Base-by-base conservation (phyloP, 257 asterid species). In the Solanum neorickii region DNA sequence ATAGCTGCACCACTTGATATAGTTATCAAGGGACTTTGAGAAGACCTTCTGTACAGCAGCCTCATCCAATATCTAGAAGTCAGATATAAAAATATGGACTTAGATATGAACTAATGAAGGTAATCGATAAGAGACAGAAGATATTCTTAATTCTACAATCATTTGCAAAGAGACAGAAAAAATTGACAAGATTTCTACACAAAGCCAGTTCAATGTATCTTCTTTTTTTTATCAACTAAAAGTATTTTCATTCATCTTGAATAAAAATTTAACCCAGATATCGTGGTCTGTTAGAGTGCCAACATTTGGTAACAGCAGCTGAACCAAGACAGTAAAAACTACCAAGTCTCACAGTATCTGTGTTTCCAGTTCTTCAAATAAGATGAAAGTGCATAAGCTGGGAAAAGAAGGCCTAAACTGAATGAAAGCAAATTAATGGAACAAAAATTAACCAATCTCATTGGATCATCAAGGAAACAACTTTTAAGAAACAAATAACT, bases 1-100 rank as follows among this genome's bases (percentile, higher is more conserved):
- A 93, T 97, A 97, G 92, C 85, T 88, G 88, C 98, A 93, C 99
- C 99, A 97, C 92, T 95, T 97, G 90, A 94, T 94, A 92, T 97
- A 97, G 91, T 97, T 97, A 91, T 95, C 99, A 80, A 97, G 95
- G 88, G 99, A 93, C 94, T 97, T 97, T 89, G 93, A 82, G 90
- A 97, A 97, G 87, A 97, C 95, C 88, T 88, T 91, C 89, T 95
- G 99, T 83, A 93, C 98, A 56, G 99, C 98, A 87, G 98, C 98
- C 93, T 97, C 99, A 87, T 97, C 99, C 96, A 97, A 93, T 88
- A 93, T 93, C 99, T 97, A 92, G 60, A 91, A 89, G 85, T 74
- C 33, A 47, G 68, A 80, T 80, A 18, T 62, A 78, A 29, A 29
- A 49, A 29, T 29, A 12, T 27, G 27, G 85, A 47, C 44, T 80